A percentile compares a stretch with the other conserved stretches of the same genome.
These are phyloP conservation scores for Endocalyx cinctus DNA, from an alignment of 2,329 filamentous ascomycete species.

Conservation along the genomic window DNA sequence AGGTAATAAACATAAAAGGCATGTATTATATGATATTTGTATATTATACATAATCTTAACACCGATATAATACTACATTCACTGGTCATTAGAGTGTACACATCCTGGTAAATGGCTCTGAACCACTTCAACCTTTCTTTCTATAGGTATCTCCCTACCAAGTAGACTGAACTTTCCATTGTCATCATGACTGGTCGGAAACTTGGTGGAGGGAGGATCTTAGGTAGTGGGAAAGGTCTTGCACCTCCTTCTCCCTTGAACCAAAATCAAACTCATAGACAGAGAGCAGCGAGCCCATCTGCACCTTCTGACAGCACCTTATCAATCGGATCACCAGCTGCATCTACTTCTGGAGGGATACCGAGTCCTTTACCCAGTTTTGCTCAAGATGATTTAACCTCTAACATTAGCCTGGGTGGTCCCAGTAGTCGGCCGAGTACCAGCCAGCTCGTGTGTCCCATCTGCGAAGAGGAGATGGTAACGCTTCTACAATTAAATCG, in stretches of 20 bases:
- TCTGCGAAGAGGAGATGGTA: constrained; percentile 97
- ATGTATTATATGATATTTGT: too few relatives aligned
- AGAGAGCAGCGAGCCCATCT: constrained; percentile 43
- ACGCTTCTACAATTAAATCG: constrained; percentile 89
- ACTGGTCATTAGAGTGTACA: too few relatives aligned
- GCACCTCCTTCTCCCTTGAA: constrained; percentile 52
- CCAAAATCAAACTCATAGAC: constrained; percentile 33
- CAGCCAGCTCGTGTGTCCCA: constrained; percentile 82
- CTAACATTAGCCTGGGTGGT: constrained; percentile 67
- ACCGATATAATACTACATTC: too few relatives aligned
- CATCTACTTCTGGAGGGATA: constrained; percentile 33
- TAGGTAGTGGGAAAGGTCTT: constrained; percentile 81
- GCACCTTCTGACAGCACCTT: constrained; percentile 65
- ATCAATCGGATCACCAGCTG: constrained; percentile 66
- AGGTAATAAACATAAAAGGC: too few relatives aligned
- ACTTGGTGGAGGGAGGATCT: constrained; percentile 85
- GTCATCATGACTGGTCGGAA: constrained; percentile 79
- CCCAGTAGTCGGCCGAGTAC: constrained; percentile 53
- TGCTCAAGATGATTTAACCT: constrained; percentile 69
- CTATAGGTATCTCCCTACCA: too few relatives aligned
- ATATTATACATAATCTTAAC: too few relatives aligned
- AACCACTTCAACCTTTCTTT: too few relatives aligned
- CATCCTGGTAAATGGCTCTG: too few relatives aligned
- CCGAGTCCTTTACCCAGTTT: constrained; percentile 63
- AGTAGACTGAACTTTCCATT: too few relatives aligned